phyloP scores from a whole-genome alignment of 2,329 filamentous ascomycete genomes.

The Lachnellula subtilissima region DNA sequence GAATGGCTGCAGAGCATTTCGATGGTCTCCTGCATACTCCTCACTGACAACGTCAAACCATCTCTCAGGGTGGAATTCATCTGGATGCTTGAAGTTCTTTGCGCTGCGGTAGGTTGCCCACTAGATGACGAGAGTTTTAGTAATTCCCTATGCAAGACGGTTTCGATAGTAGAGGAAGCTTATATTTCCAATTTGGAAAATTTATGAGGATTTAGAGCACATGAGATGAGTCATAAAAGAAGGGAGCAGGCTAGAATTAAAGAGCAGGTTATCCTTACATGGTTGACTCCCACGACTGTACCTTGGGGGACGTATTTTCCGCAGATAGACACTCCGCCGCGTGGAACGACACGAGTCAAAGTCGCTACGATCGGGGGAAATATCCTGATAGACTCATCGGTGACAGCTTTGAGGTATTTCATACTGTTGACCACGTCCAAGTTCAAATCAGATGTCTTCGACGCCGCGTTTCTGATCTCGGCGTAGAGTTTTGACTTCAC shows the following conservation, averaged over 20 bases:
- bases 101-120: not conserved
- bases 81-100: slow-evolving; percentile 8
- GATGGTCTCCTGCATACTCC: not conserved
- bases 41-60: slow-evolving; percentile 4
- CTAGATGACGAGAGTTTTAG: too few species aligned
- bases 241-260: too few species aligned
- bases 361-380: not conserved
- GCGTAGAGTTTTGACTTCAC: slow-evolving; percentile 29
- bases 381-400: slow-evolving; percentile 7
- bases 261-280: not conserved
- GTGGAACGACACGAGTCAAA: not conserved
- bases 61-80: slow-evolving; percentile 4
- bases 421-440: not conserved
- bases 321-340: not conserved
- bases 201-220: too few species aligned
- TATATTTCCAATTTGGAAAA: too few species aligned
- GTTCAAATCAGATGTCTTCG: slow-evolving; percentile 14
- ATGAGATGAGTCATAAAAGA: too few species aligned
- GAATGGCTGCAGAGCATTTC: slow-evolving; percentile 5
- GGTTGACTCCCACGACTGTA: not conserved
- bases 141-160: too few species aligned
- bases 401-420: slow-evolving; percentile 1
- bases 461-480: slow-evolving; percentile 39
- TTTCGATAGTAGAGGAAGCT: too few species aligned
- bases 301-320: not conserved